Conservation (phyloP, 805 yeast genomes). For the Pichia phayaonensis region DNA sequence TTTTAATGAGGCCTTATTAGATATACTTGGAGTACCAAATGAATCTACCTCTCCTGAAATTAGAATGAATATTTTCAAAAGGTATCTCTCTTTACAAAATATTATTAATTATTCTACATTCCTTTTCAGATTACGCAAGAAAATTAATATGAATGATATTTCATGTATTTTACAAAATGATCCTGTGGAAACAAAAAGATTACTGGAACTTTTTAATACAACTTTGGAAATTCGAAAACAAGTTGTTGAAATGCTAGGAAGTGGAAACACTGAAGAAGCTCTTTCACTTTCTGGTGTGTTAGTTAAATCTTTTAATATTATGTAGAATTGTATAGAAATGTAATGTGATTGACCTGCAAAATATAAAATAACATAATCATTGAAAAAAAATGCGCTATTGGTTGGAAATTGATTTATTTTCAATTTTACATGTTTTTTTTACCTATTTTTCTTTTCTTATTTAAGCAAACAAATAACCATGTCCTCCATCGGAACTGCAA, state of each 20-base stretch:
- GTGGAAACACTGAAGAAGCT: background rate
- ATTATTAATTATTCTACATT: constrained; percentile 16
- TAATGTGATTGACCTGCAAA: background rate
- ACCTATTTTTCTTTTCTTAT: background rate
- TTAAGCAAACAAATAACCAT: background rate
- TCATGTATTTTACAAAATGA: background rate
- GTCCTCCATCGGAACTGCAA: constrained; percentile 28
- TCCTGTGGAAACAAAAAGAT: background rate
- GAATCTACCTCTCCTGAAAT: constrained; percentile 20
- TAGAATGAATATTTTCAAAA: constrained; percentile 16
- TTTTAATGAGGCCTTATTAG: constrained; percentile 18
- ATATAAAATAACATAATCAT: background rate
- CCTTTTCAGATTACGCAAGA: constrained; percentile 7
- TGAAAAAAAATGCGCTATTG: background rate
- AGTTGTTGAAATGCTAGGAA: constrained; percentile 2
- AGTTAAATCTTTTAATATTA: background rate
- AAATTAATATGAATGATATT: background rate
- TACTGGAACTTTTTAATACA: constrained; percentile 5
- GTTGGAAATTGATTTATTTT: background rate
- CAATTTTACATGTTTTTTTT: background rate
- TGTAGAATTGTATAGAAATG: background rate
- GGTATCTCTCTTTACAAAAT: constrained; percentile 17
- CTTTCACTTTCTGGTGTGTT: background rate
- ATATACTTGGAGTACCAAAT: constrained; percentile 13
- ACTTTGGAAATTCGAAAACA: constrained; percentile 15